Evolutionary conservation across 2,329 filamentous ascomycete species (phyloP), one percentile per base, ranked within the genome.

Genomic region (Ophiostoma novo-ulmi): DNA sequence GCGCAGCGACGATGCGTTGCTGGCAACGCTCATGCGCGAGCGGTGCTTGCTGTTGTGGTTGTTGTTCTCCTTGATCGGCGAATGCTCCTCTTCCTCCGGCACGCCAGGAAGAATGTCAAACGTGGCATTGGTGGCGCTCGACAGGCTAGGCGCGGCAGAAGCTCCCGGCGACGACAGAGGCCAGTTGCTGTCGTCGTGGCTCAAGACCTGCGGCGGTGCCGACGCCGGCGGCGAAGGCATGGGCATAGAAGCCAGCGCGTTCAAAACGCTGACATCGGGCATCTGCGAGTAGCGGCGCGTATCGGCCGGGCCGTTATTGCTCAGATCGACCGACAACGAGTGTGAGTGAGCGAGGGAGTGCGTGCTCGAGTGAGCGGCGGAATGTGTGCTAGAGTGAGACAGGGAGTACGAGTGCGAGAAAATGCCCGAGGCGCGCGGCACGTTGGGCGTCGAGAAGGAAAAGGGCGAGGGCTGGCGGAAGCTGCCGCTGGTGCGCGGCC

Each of bases 41-140:
- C 77, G 80, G 58, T 66, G 73, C 13, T 71, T 36, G 44, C 71
- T 74, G 70, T 77, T 80, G 36, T 75, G 75, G 10, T 38, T 55
- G 41, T 76, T 76, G 68, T 76, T 78, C 65, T 78, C 77, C 71
- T 82, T 48, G 5, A 1, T 20, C 5, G 44, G 44, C 1, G 14
- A 17, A 8, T 31, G 81, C 73, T 89, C 87, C 44, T 89, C 87
- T 75, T 89, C 87, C 75, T 89, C 87, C 0, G 87, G 85, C 4
- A 89, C 87, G 74, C 88, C 84, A 6, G 87, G 82, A 22, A 90
- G 79, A 26, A 82, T 78, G 69, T 84, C 83, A 72, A 80, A 82
- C 11, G 79, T 41, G 11, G 71, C 41, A 6, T 71, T 61, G 1
- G 68, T 44, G 5, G 72, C 22, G 1, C 67, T 44, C 72, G 38